phyloP scores from a whole-genome alignment of 2,329 filamentous ascomycete genomes.

The Alternaria triticimaculans region DNA sequence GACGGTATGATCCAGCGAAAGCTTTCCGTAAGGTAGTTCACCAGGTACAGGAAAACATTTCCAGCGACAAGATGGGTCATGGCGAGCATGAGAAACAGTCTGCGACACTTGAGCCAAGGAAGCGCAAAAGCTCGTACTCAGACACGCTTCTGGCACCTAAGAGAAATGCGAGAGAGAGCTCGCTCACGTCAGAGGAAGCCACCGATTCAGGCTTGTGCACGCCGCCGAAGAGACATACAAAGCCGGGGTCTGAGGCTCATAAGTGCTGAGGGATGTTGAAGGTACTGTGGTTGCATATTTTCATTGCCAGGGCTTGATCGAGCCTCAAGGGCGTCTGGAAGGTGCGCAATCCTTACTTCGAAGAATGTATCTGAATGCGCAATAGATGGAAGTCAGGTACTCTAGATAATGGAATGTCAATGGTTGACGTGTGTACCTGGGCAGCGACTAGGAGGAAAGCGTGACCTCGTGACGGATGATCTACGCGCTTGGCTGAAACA shows the following conservation, averaged over 20 bases:
- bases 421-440: background rate
- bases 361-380: no score
- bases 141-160: background rate
- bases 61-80: background rate
- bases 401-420: no score
- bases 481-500: constrained; percentile 7
- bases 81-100: background rate
- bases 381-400: no score
- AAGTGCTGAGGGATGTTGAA: no score
- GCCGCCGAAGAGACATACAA: background rate
- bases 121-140: background rate
- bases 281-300: no score
- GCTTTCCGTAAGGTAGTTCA: background rate
- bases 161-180: background rate
- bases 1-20: background rate
- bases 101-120: background rate
- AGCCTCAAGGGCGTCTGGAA: no score
- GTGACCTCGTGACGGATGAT: constrained; percentile 15
- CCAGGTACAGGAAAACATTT: background rate
- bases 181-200: background rate
- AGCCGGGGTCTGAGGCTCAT: background rate
- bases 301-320: no score
- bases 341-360: no score
- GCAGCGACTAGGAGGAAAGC: background rate
- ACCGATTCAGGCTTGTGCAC: background rate